Evolutionary conservation across 352 stramenopile species (phyloP), one percentile per base, ranked within the genome.

Genomic region (Phytophthora cryptogea): DNA sequence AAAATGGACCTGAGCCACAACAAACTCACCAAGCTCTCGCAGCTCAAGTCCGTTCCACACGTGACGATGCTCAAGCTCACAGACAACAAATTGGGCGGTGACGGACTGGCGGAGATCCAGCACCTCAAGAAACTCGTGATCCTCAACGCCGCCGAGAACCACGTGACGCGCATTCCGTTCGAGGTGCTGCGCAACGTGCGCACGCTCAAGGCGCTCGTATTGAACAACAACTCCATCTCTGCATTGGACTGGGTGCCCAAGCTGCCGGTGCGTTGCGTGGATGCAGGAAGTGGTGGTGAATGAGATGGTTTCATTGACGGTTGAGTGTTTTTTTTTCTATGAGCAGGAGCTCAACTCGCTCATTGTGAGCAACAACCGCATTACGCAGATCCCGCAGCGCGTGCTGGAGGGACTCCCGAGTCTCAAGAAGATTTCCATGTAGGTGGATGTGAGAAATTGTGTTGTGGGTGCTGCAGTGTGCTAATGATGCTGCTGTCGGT

Each of bases 351-450:
- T 95, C 8, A 94, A 91, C 68, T 93, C 86, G 48, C 66, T 95
- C 17, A 92, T 95, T 49, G 72, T 95, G 46, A 94, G 84, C 69
- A 76, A 94, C 58, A 95, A 95, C 54, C 80, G 83, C 44, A 92
- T 95, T 49, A 60, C 74, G 11, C 59, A 89, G 54, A 76, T 95
- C 32, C 67, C 76, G 5, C 63, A 80, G 28, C 81, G 81, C 7
- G 74, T 78, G 9, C 52, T 95, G 20, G 81, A 88, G 6, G 78
- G 79, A 28, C 67, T 95, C 14, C 83, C 85, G 10, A 83, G 74
- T 31, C 62, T 95, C 2, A 92, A 74, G 51, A 95, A 95, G 69
- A 85, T 95, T 54, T 93, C 84, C 32, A 90, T 95, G 86, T 92
- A 5, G 1, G 13, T 28, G 14, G 13, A 30, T 47, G 3, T 23